Conservation (phyloP, 2,329 filamentous ascomycete genomes). For the Sphaerulina musiva region DNA sequence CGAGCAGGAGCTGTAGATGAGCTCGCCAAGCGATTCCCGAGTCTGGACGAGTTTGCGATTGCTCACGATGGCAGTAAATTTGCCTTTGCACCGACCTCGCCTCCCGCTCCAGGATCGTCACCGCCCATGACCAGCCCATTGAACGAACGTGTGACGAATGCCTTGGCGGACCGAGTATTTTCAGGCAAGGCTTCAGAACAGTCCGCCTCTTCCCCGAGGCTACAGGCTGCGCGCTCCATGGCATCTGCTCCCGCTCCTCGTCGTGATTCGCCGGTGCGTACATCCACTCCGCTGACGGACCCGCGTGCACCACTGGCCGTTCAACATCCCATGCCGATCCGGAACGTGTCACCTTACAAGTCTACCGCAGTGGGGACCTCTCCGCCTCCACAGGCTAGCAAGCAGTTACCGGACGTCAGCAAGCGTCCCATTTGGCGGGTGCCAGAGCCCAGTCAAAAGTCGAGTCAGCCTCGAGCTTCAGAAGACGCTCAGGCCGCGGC, state of each 20-base stretch:
- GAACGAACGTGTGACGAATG: conserved; percentile 63
- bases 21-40: conserved; percentile 77
- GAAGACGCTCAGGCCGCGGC: conserved; percentile 35
- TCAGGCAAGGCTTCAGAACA: conserved; percentile 27
- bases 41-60: conserved; percentile 85
- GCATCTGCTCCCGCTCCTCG: conserved; percentile 1
- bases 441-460: conserved; percentile 44
- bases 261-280: conserved; percentile 11
- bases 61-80: conserved; percentile 57
- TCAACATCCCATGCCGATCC: conserved; percentile 44
- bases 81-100: conserved; percentile 13
- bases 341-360: conserved; percentile 46
- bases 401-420: conserved; percentile 37
- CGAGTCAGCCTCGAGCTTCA: conserved; percentile 45
- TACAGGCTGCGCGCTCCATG: not conserved
- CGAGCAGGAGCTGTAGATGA: conserved; percentile 61
- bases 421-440: conserved; percentile 50
- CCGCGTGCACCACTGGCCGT: conserved; percentile 21
- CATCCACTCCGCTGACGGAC: conserved; percentile 2
- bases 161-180: conserved; percentile 80
- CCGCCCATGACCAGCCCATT: conserved; percentile 48
- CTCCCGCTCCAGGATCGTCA: conserved; percentile 38
- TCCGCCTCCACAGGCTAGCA: conserved; percentile 35
- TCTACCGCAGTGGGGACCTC: conserved; percentile 51
- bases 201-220: not conserved